These are phyloP conservation scores for Chenopodium suecicum DNA, from an alignment of 148 eudicot genomes.

Conservation along the genomic window DNA sequence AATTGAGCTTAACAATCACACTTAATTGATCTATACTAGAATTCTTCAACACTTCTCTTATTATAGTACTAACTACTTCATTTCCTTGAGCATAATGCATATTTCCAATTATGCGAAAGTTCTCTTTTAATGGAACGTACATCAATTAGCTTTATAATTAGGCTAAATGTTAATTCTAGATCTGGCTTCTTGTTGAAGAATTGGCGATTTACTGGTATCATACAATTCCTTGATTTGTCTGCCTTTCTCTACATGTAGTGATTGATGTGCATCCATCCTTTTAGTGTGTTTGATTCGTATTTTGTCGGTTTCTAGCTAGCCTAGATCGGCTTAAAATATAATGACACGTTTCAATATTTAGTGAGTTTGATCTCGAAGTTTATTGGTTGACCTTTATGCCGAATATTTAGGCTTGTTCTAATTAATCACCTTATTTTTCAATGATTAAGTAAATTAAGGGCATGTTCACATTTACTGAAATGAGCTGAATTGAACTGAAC, in stretches of 20 bases:
- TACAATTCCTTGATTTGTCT: not conserved
- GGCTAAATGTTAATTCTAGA: not conserved
- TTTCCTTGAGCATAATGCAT: not conserved
- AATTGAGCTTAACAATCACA: slow-evolving; percentile 24
- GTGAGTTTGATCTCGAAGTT: too few relatives aligned
- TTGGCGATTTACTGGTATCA: not conserved
- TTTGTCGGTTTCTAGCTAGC: too few relatives aligned
- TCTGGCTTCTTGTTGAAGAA: slow-evolving; percentile 2
- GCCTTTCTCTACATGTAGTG: not conserved
- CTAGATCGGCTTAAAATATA: too few relatives aligned
- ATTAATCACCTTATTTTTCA: too few relatives aligned
- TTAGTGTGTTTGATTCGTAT: too few relatives aligned
- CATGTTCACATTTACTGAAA: too few relatives aligned
- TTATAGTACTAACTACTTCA: not conserved
- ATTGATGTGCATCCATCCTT: too few relatives aligned
- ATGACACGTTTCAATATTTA: too few relatives aligned
- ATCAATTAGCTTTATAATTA: not conserved
- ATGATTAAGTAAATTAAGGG: too few relatives aligned
- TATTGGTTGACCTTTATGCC: too few relatives aligned
- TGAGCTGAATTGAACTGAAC: too few relatives aligned
- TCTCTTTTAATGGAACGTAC: not conserved
- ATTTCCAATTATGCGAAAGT: slow-evolving; percentile 3
- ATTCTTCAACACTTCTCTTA: not conserved
- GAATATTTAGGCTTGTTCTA: too few relatives aligned
- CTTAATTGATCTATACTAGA: slow-evolving; percentile 7